Percentiles rank a stretch among this genome's conserved stretches.
These are phyloP conservation scores for Blastocrithidia nonstop DNA, from an alignment of 208 protist species.

Conservation along the genomic window DNA sequence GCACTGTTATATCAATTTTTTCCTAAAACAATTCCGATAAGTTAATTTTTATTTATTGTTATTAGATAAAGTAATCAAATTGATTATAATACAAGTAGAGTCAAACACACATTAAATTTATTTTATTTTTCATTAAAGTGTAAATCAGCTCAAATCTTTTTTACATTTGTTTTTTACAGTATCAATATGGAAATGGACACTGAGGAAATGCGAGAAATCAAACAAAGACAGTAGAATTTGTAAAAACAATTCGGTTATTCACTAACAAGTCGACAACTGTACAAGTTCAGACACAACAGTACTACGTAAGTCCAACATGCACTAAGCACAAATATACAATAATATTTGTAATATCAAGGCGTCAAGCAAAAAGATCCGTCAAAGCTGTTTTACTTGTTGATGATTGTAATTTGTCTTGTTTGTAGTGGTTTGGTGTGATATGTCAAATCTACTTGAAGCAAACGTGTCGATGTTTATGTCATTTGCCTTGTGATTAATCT, in stretches of 20 bases:
- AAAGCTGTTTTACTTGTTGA: too few relatives aligned
- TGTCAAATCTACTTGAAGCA: too few relatives aligned
- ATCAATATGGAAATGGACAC: too few relatives aligned
- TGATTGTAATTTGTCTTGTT: too few relatives aligned
- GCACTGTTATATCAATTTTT: too few relatives aligned
- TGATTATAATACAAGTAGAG: not conserved
- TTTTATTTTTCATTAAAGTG: not conserved
- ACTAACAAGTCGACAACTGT: slow-evolving; percentile 28
- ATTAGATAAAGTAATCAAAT: too few relatives aligned
- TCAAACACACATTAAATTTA: slow-evolving; percentile 3
- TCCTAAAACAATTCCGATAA: too few relatives aligned
- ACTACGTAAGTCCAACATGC: slow-evolving; percentile 20
- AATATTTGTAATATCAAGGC: slow-evolving; percentile 25
- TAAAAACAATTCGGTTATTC: slow-evolving; percentile 33
- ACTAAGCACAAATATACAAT: slow-evolving; percentile 24
- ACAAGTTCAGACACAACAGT: too few relatives aligned
- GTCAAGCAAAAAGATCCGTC: slow-evolving; percentile 11
- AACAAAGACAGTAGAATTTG: slow-evolving; percentile 28
- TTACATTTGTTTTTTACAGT: slow-evolving; percentile 4
- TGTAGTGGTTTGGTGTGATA: too few relatives aligned
- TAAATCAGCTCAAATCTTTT: slow-evolving; percentile 1
- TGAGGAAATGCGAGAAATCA: too few relatives aligned
- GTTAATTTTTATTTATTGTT: too few relatives aligned
- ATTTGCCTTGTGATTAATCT: not conserved
- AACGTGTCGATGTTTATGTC: not conserved